A percentile compares a stretch with the other conserved stretches of the same genome.
These are phyloP conservation scores for Diaporthe australafricana DNA, from an alignment of 2,329 filamentous ascomycete genomes.

Conservation along the genomic window DNA sequence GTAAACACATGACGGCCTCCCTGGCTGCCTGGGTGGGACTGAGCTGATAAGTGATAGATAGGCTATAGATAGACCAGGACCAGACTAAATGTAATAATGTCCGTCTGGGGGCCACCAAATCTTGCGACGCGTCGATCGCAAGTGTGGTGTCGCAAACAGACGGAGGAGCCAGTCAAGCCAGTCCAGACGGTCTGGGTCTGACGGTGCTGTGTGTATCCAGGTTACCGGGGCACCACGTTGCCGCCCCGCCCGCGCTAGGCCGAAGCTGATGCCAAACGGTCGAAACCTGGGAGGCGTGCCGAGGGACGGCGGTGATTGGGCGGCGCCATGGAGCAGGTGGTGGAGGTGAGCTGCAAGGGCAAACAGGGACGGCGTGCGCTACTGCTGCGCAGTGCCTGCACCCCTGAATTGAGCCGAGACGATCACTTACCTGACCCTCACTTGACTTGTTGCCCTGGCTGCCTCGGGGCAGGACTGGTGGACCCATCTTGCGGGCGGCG, in stretches of 20 bases:
- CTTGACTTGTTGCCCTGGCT: neutral
- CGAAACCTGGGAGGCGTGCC: slow-evolving; percentile 2
- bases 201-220: neutral
- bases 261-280: slow-evolving; percentile 27
- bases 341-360: slow-evolving; percentile 27
- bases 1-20: neutral
- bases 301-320: slow-evolving; percentile 14
- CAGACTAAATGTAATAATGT: no score
- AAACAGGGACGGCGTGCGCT: slow-evolving; percentile 22
- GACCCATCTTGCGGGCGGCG: slow-evolving; percentile 8
- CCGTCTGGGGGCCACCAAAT: neutral
- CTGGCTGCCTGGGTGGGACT: slow-evolving; percentile 1
- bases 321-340: neutral
- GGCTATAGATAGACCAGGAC: neutral
- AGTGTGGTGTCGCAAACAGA: slow-evolving; percentile 7
- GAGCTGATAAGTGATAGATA: slow-evolving; percentile 18
- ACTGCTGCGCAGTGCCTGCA: slow-evolving; percentile 16
- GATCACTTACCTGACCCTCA: neutral
- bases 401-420: slow-evolving; percentile 26
- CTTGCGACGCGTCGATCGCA: slow-evolving; percentile 18
- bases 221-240: slow-evolving; percentile 19
- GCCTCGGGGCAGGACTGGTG: neutral
- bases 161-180: neutral
- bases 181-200: slow-evolving; percentile 3
- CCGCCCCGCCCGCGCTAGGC: slow-evolving; percentile 30